Evolutionary conservation across 139 green algal genomes (phyloP).

Genomic region (Picochlorum sp.): DNA sequence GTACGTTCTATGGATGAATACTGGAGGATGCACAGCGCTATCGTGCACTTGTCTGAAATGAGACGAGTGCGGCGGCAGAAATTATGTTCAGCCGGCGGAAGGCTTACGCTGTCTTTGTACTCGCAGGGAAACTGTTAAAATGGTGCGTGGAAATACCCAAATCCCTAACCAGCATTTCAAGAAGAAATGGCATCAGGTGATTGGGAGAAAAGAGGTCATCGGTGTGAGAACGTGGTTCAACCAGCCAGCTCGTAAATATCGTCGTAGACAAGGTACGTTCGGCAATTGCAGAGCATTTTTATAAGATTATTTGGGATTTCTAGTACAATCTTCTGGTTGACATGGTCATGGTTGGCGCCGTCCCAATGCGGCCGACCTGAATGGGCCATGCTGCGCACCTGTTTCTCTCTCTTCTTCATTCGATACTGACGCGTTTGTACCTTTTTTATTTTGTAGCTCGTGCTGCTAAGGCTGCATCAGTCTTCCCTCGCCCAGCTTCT

Average conservation of each 20-base stretch:
- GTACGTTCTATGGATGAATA: no score
- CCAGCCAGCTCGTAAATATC: constrained; percentile 91
- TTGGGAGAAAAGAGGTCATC: not conserved
- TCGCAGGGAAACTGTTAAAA: constrained; percentile 33
- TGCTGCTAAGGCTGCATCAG: constrained; percentile 76
- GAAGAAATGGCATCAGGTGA: constrained; percentile 73
- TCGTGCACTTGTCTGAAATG: no score
- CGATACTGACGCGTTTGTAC: constrained; percentile 1
- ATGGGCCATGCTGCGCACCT: not conserved
- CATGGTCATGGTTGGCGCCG: not conserved
- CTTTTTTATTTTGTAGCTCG: constrained; percentile 58
- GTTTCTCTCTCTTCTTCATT: not conserved
- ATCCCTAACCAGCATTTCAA: constrained; percentile 89
- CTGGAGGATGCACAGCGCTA: no score
- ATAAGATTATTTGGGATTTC: no score
- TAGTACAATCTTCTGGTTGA: not conserved
- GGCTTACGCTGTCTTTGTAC: not conserved
- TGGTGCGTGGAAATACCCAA: constrained; percentile 83
- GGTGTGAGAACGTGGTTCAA: constrained; percentile 98
- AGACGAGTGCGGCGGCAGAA: not conserved
- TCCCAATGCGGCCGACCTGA: not conserved
- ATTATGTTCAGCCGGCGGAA: constrained; percentile 1
- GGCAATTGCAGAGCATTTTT: no score
- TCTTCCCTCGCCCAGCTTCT: constrained; percentile 86
- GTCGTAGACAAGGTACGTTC: constrained; percentile 62